A percentile compares a stretch with the other conserved stretches of the same genome.
Evolutionary conservation across 352 stramenopile genomes (phyloP).

Genomic region (Globisporangium cylindrosporum): DNA sequence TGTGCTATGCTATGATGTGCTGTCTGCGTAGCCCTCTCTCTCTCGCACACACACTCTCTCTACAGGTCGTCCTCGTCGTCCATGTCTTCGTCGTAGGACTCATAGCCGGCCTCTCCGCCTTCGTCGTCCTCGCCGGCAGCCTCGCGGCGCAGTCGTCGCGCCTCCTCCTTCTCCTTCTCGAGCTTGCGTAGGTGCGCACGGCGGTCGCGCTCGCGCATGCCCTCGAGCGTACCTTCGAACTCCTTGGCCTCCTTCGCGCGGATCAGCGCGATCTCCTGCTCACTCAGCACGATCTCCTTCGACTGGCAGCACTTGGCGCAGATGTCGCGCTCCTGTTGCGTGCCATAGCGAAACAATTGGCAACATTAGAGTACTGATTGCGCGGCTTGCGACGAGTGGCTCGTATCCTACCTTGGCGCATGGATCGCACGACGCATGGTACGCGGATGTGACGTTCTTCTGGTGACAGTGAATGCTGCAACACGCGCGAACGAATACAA

Average conservation of each 20-base stretch:
- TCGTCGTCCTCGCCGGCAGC: slow-evolving; percentile 20
- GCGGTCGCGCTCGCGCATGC: slow-evolving; percentile 77
- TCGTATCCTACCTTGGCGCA: slow-evolving; percentile 70
- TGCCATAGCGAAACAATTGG: neutral
- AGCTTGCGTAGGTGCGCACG: slow-evolving; percentile 64
- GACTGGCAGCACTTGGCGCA: slow-evolving; percentile 86
- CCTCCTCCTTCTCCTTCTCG: slow-evolving; percentile 53
- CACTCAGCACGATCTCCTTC: slow-evolving; percentile 51
- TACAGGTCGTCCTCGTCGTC: slow-evolving; percentile 28
- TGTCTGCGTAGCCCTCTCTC: neutral
- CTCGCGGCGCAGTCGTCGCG: slow-evolving; percentile 20
- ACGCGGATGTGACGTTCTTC: slow-evolving; percentile 91
- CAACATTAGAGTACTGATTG: slow-evolving; percentile 12
- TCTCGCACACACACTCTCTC: slow-evolving; percentile 3
- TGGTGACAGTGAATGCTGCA: slow-evolving; percentile 90
- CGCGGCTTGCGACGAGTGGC: neutral
- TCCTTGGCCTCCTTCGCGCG: slow-evolving; percentile 48
- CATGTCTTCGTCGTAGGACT: slow-evolving; percentile 38
- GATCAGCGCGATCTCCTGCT: slow-evolving; percentile 54
- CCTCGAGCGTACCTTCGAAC: slow-evolving; percentile 50
- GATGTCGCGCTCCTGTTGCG: slow-evolving; percentile 63
- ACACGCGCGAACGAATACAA: neutral
- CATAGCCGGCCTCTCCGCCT: slow-evolving; percentile 20
- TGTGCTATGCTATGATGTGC: neutral
- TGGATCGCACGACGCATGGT: slow-evolving; percentile 92